Evolutionary conservation across 1,139 yeast species (phyloP).

Genomic region (Schizosaccharomyces versatilis): DNA sequence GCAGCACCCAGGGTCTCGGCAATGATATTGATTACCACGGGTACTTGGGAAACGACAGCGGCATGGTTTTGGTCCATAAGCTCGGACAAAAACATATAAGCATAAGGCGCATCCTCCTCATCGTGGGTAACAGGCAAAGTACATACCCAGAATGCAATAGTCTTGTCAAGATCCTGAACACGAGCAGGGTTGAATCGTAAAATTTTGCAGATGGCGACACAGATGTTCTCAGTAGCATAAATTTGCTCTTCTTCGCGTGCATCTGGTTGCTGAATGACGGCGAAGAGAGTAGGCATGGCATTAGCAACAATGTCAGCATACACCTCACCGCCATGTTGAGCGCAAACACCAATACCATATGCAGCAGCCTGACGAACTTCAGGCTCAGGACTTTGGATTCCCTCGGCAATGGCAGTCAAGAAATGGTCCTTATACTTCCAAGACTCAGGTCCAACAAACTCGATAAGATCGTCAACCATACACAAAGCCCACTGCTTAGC

Average conservation of each 20-base stretch:
- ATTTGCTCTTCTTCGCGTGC: slow-evolving; percentile 67
- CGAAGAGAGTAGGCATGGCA: slow-evolving; percentile 51
- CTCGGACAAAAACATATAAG: slow-evolving; percentile 54
- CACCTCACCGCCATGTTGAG: slow-evolving; percentile 48
- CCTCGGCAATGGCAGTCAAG: slow-evolving; percentile 38
- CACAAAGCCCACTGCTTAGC: slow-evolving; percentile 61
- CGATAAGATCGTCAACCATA: slow-evolving; percentile 58
- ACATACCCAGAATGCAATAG: slow-evolving; percentile 55
- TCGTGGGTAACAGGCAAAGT: slow-evolving; percentile 68
- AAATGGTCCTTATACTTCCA: slow-evolving; percentile 43
- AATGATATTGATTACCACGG: slow-evolving; percentile 50
- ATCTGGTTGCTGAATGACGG: slow-evolving; percentile 59
- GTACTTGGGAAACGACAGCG: slow-evolving; percentile 32
- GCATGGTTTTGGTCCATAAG: slow-evolving; percentile 47
- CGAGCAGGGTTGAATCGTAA: slow-evolving; percentile 20
- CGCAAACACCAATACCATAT: slow-evolving; percentile 65
- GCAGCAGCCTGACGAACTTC: slow-evolving; percentile 75
- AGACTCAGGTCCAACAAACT: slow-evolving; percentile 52
- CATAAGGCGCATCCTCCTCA: slow-evolving; percentile 75
- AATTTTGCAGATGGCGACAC: slow-evolving; percentile 66
- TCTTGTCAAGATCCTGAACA: slow-evolving; percentile 33
- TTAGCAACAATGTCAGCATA: slow-evolving; percentile 45
- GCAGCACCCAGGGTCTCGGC: slow-evolving; percentile 55
- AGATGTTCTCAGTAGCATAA: slow-evolving; percentile 69
- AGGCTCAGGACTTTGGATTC: slow-evolving; percentile 33